A percentile compares a stretch with the other conserved stretches of the same genome.
These are phyloP conservation scores for Candida schatavii DNA, from an alignment of 805 yeast species.

Conservation along the genomic window DNA sequence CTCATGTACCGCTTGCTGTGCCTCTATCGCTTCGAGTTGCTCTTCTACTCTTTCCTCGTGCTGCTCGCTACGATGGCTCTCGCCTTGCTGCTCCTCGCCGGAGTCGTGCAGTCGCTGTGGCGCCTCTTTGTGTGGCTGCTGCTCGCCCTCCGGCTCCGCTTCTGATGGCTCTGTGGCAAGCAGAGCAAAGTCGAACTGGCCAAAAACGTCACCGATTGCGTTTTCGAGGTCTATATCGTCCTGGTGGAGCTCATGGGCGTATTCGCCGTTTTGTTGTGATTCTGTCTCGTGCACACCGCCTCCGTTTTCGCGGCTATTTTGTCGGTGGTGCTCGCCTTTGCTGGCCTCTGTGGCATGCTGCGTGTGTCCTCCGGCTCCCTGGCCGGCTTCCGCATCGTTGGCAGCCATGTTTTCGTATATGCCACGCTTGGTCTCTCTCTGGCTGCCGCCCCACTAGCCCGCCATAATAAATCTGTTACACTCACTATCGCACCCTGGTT, in stretches of 20 bases:
- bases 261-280: background rate
- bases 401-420: conserved; percentile 4
- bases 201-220: conserved; percentile 40
- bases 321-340: background rate
- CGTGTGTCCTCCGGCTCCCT: background rate
- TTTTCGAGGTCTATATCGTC: conserved; percentile 27
- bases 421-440: too few species aligned
- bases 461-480: too few species aligned
- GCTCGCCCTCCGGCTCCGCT: background rate
- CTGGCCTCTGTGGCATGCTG: background rate
- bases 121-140: background rate
- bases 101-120: background rate
- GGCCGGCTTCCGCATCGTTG: conserved; percentile 1
- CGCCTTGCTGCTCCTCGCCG: background rate
- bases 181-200: conserved; percentile 24
- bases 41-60: background rate
- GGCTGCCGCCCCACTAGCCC: too few species aligned
- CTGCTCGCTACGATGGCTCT: conserved; percentile 1
- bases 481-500: too few species aligned
- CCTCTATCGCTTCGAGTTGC: conserved; percentile 1
- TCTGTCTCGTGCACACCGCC: background rate
- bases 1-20: background rate
- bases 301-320: background rate
- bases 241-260: conserved; percentile 4
- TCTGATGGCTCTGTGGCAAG: background rate